Conservation (phyloP, 2,329 filamentous ascomycete genomes). For the Epichloe typhina region DNA sequence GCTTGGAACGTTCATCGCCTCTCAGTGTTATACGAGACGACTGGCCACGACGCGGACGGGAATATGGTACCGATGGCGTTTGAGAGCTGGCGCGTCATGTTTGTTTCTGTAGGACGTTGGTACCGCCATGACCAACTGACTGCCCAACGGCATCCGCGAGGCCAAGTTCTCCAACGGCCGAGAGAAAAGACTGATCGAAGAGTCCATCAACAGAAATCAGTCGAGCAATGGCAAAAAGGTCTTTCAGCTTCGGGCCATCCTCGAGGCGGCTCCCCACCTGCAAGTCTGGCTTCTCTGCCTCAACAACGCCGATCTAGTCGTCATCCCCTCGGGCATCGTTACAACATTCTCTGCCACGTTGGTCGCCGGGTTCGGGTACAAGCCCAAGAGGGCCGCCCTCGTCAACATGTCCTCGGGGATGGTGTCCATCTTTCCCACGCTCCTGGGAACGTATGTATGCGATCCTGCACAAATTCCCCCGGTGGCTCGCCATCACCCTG, state of each 20-base stretch:
- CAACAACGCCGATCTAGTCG: constrained; percentile 12
- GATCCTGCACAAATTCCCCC: constrained; percentile 15
- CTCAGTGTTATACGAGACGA: constrained; percentile 25
- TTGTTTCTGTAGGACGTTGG: constrained; percentile 36
- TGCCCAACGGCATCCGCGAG: constrained; percentile 24
- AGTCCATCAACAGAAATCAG: constrained; percentile 39
- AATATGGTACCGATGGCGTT: constrained; percentile 17
- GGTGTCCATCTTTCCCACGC: constrained; percentile 11
- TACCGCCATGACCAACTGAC: constrained; percentile 25
- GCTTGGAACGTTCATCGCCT: constrained; percentile 32
- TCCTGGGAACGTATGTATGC: constrained; percentile 11
- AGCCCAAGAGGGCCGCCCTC: constrained; percentile 26
- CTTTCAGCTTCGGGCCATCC: constrained; percentile 26
- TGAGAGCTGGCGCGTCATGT: constrained; percentile 38
- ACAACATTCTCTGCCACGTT: constrained; percentile 11
- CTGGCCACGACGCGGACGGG: constrained; percentile 32
- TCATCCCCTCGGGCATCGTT: not conserved
- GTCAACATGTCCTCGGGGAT: constrained; percentile 25
- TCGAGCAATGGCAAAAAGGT: constrained; percentile 27
- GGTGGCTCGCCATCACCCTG: constrained; percentile 14
- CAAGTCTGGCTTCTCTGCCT: constrained; percentile 28
- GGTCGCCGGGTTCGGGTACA: constrained; percentile 22
- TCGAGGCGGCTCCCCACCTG: constrained; percentile 26
- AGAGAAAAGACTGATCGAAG: constrained; percentile 33
- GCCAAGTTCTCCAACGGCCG: constrained; percentile 11